These are phyloP conservation scores for Neonectria faginata DNA, from an alignment of 2,329 filamentous ascomycete species.

Conservation along the genomic window DNA sequence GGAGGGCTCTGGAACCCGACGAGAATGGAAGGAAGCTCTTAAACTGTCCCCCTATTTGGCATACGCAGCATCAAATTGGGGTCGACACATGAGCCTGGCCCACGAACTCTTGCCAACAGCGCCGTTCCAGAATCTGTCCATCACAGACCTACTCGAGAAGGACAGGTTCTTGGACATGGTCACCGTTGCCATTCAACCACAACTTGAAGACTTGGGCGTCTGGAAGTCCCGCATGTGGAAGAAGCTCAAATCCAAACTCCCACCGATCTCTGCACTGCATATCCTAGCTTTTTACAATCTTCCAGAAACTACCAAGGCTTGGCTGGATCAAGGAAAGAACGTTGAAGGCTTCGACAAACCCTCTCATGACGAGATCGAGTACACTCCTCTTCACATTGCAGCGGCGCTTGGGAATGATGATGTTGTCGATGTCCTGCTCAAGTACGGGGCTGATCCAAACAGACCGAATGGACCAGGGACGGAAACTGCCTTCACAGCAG, in stretches of 20 bases:
- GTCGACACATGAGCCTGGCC: constrained; percentile 1
- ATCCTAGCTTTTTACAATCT: constrained; percentile 13
- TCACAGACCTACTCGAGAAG: neutral
- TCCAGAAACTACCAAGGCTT: neutral
- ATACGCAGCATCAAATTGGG: constrained; percentile 15
- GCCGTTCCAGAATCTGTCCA: neutral
- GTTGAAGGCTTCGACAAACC: neutral
- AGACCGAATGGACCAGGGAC: neutral
- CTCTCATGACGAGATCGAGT: neutral
- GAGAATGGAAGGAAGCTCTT: constrained; percentile 3
- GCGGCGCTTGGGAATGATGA: neutral
- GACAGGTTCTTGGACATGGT: constrained; percentile 9
- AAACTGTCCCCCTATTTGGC: constrained; percentile 1
- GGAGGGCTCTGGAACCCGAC: neutral
- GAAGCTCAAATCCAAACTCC: neutral
- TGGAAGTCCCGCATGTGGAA: constrained; percentile 5
- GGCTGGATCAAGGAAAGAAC: neutral
- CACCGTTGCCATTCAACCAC: constrained; percentile 1
- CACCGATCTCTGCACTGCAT: constrained; percentile 10
- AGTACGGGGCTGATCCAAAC: neutral
- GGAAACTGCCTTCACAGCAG: neutral
- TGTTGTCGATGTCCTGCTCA: neutral
- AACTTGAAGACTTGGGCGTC: constrained; percentile 2
- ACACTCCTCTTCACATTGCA: constrained; percentile 3
- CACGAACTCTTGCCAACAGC: neutral